A percentile compares a stretch with the other conserved stretches of the same genome.
These are phyloP conservation scores for Remersonia thermophila DNA, from an alignment of 2,329 filamentous ascomycete species.

Conservation along the genomic window DNA sequence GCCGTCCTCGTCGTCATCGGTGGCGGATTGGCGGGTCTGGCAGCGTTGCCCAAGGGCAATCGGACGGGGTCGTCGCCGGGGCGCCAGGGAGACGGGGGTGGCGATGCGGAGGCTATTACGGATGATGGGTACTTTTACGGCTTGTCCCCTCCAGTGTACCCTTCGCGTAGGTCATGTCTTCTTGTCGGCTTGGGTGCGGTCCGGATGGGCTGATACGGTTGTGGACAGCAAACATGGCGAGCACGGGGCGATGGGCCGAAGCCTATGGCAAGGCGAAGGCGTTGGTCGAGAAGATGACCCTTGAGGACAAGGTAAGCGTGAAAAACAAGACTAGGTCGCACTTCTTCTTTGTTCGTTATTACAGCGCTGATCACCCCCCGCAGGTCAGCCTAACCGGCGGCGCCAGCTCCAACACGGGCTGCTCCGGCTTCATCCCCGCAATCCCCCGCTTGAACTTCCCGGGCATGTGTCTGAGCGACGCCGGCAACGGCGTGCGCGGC, in stretches of 20 bases:
- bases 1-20: conserved; percentile 23
- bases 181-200: too few species aligned
- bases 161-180: conserved; percentile 31
- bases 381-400: conserved; percentile 63
- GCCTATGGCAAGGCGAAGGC: conserved; percentile 54
- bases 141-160: conserved; percentile 37
- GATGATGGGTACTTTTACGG: conserved; percentile 37
- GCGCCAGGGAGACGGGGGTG: background rate
- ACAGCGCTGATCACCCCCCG: background rate
- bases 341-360: background rate
- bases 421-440: conserved; percentile 32
- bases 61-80: background rate
- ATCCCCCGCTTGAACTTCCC: conserved; percentile 29
- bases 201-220: background rate
- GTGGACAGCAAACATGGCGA: conserved; percentile 37
- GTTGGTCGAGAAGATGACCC: conserved; percentile 60
- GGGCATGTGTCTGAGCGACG: conserved; percentile 34
- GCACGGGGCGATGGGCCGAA: conserved; percentile 52
- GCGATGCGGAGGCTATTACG: conserved; percentile 20
- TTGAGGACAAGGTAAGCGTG: conserved; percentile 58
- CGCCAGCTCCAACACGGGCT: conserved; percentile 40
- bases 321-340: too few species aligned
- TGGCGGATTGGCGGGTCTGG: conserved; percentile 24
- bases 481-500: conserved; percentile 30
- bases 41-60: conserved; percentile 18